These are phyloP conservation scores for Nyssa sinensis DNA, from an alignment of 148 eudicot species.

Conservation along the genomic window DNA sequence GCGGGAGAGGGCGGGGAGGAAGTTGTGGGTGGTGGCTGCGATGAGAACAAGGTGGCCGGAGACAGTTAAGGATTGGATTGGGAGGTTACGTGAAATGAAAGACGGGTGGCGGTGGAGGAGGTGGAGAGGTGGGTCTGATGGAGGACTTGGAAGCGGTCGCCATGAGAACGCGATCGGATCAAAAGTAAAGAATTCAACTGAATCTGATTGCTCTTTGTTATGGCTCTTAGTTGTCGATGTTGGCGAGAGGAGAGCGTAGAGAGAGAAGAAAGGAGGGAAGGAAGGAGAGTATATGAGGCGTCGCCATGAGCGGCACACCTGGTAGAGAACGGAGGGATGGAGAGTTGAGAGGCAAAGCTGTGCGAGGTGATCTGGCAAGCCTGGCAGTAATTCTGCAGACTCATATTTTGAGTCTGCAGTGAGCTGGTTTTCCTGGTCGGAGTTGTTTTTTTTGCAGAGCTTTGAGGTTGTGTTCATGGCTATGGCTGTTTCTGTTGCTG, in stretches of 20 bases:
- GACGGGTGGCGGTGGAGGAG: conserved; percentile 40
- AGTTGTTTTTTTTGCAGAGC: conserved; percentile 2
- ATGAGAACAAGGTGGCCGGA: conserved; percentile 25
- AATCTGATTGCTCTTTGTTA: neutral
- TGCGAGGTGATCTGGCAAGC: conserved; percentile 47
- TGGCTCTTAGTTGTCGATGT: neutral
- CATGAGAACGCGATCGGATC: conserved; percentile 37
- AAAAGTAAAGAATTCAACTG: conserved; percentile 28
- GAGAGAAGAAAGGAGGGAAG: conserved; percentile 45
- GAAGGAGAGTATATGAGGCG: conserved; percentile 40
- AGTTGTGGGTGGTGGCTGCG: conserved; percentile 24
- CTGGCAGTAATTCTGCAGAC: conserved; percentile 29
- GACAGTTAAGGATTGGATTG: conserved; percentile 34
- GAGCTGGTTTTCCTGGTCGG: neutral
- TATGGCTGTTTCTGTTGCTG: neutral
- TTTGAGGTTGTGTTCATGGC: conserved; percentile 8
- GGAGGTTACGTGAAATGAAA: conserved; percentile 39
- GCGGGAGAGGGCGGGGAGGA: conserved; percentile 33
- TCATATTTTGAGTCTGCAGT: neutral
- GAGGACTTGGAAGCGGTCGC: conserved; percentile 33
- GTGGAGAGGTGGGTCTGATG: conserved; percentile 21
- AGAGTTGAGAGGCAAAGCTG: conserved; percentile 33
- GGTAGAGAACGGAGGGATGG: conserved; percentile 34
- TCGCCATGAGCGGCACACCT: conserved; percentile 40
- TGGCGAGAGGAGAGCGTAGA: conserved; percentile 30